Base-by-base conservation (phyloP, 1,284 basidiomycete species). In the Fomes fomentarius region DNA sequence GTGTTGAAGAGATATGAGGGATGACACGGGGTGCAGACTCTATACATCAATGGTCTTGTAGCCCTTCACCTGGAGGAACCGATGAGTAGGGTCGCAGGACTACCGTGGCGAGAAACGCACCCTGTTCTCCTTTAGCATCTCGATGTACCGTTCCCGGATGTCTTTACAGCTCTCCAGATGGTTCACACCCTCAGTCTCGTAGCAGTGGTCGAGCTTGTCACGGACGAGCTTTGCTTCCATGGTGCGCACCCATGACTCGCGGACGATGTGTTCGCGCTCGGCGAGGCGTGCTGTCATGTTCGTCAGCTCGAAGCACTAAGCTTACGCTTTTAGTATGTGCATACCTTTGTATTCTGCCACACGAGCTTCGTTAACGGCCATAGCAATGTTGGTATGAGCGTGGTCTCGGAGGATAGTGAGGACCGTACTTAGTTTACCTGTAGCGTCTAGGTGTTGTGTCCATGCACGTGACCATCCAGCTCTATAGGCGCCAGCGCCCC, bases 151-250 rank as follows among this genome's bases (percentile, higher is more conserved):
- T 60, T 96, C 89, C 37, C 92, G 85, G 51, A 97, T 73, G 72
- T 91, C 89, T 69, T 85, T 88, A 78, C 96, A 99, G 66, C 85
- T 92, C 74, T 95, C 90, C 58, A 91, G 84, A 66, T 93, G 86
- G 74, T 97, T 96, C 40, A 96, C 92, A 50, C 96, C 94, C 76
- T 99, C 96, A 19, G 83, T 80, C 66, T 86, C 82, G 71, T 96
- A 93, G 75, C 96, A 99, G 73, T 94, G 96, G 60, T 87, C 83
- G 52, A 99, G 83, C 74, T 97, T 93, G 60, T 94, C 89, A 59
- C 89, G 86, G 48, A 98, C 93, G 55, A 99, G 80, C 46, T 93
- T 85, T 22, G 89, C 87, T 74, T 98, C 94, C 94, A 98, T 97
- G 24, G 91, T 87, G 67, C 87, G 89, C 41, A 98, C 82, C 96